Evolutionary conservation across 108 stramenopile genomes (phyloP).

Genomic region (Fragilaria crotonensis): DNA sequence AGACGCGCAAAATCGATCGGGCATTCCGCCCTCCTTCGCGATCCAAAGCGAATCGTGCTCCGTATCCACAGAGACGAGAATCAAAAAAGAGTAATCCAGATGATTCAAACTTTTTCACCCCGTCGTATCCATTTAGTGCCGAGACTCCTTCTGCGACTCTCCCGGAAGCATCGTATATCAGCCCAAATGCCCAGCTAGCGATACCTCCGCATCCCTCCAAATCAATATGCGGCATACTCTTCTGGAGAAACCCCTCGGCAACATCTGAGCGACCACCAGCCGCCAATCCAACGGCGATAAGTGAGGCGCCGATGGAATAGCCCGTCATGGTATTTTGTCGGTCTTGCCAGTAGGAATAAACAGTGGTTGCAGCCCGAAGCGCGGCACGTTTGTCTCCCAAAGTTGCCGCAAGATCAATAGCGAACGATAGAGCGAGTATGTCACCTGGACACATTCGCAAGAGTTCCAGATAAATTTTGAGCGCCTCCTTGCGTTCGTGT

Average conservation of each 20-base stretch:
- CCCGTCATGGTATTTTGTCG: conserved; percentile 50
- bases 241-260: conserved; percentile 54
- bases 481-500: conserved; percentile 53
- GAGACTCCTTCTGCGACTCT: conserved; percentile 75
- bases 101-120: conserved; percentile 45
- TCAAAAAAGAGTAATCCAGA: conserved; percentile 68
- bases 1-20: conserved; percentile 46
- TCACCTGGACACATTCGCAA: conserved; percentile 72
- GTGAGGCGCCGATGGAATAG: conserved; percentile 48
- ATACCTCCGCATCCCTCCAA: conserved; percentile 44
- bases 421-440: conserved; percentile 62
- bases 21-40: conserved; percentile 60
- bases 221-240: conserved; percentile 40
- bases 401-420: conserved; percentile 66
- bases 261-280: conserved; percentile 39
- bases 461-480: conserved; percentile 44
- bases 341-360: conserved; percentile 76
- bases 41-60: conserved; percentile 65
- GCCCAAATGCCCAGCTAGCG: conserved; percentile 62
- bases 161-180: conserved; percentile 62
- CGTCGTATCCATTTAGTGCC: conserved; percentile 61
- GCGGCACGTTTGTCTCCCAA: conserved; percentile 59
- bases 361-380: conserved; percentile 53
- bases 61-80: conserved; percentile 61
- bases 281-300: conserved; percentile 67